These are phyloP conservation scores for Fraxinus greggii DNA, from an alignment of 305 asterid species.

Conservation along the genomic window DNA sequence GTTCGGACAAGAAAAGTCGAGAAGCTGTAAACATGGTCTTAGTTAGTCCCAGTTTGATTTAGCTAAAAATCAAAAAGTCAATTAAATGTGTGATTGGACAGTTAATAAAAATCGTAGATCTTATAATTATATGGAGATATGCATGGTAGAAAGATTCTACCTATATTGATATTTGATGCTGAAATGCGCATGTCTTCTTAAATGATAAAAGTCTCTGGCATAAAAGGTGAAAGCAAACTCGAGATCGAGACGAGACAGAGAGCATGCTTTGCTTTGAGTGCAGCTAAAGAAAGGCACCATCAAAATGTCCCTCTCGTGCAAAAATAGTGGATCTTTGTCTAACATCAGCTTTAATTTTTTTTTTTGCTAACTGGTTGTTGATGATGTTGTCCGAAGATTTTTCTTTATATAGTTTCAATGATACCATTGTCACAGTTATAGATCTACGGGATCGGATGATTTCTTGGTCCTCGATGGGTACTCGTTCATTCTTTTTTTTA, in stretches of 20 bases:
- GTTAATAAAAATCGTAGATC: too few relatives aligned
- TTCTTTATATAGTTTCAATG: too few relatives aligned
- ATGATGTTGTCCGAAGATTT: not conserved
- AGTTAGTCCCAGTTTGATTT: too few relatives aligned
- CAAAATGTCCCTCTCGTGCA: conserved; percentile 11
- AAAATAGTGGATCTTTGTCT: not conserved
- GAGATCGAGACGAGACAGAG: conserved; percentile 1
- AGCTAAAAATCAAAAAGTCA: too few relatives aligned
- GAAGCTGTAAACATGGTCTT: not conserved
- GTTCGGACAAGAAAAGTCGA: not conserved
- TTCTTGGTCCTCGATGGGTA: too few relatives aligned
- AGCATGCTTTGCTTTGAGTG: conserved; percentile 28
- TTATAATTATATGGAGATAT: too few relatives aligned
- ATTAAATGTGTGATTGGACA: not conserved
- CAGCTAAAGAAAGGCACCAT: conserved; percentile 29
- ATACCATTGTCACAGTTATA: too few relatives aligned
- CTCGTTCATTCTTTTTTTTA: not conserved
- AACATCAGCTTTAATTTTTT: too few relatives aligned
- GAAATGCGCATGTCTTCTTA: conserved; percentile 27
- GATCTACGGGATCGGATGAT: not conserved
- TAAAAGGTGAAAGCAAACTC: conserved; percentile 19
- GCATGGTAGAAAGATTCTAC: not conserved
- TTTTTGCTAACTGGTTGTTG: not conserved
- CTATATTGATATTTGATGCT: conserved; percentile 13
- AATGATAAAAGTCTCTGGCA: conserved; percentile 18